phyloP scores from a whole-genome alignment of 768 basidiomycete species.

The Boletellus ananas region DNA sequence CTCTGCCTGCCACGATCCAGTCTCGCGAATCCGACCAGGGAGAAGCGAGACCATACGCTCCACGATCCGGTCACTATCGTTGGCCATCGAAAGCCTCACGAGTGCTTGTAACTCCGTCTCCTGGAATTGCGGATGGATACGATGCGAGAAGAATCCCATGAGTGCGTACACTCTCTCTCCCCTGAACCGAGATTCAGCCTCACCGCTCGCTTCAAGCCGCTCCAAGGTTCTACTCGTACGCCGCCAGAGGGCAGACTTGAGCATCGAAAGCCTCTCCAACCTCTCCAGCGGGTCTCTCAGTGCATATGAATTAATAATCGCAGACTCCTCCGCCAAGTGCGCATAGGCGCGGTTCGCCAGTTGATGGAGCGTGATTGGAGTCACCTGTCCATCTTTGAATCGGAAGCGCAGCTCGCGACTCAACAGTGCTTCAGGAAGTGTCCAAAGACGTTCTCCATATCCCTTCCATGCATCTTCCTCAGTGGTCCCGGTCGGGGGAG shows the following conservation, averaged over 20 bases:
- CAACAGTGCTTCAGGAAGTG: slow-evolving; percentile 20
- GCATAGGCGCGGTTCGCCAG: slow-evolving; percentile 22
- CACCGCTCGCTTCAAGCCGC: not conserved
- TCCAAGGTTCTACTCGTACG: slow-evolving; percentile 5
- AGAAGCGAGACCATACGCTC: slow-evolving; percentile 24
- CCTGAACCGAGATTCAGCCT: too few relatives aligned
- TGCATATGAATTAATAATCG: slow-evolving; percentile 20
- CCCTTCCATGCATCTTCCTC: slow-evolving; percentile 9
- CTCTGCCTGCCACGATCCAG: slow-evolving; percentile 20
- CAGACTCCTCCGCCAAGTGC: slow-evolving; percentile 13
- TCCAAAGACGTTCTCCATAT: slow-evolving; percentile 26
- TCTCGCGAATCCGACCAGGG: not conserved
- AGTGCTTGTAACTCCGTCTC: too few relatives aligned
- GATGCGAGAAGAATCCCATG: slow-evolving; percentile 27
- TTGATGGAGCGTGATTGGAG: slow-evolving; percentile 18
- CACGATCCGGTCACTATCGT: slow-evolving; percentile 19
- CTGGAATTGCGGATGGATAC: not conserved
- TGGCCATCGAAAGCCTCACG: slow-evolving; percentile 18
- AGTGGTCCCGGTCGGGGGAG: not conserved
- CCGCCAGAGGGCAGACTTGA: slow-evolving; percentile 24
- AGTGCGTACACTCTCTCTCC: slow-evolving; percentile 22
- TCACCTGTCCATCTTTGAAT: slow-evolving; percentile 12
- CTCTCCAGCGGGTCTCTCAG: slow-evolving; percentile 21
- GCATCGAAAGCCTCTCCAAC: slow-evolving; percentile 18
- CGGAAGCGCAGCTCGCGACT: slow-evolving; percentile 19